Evolutionary conservation across 164 flowering plant species (phyloP).

Genomic region (Akebia trifoliata): DNA sequence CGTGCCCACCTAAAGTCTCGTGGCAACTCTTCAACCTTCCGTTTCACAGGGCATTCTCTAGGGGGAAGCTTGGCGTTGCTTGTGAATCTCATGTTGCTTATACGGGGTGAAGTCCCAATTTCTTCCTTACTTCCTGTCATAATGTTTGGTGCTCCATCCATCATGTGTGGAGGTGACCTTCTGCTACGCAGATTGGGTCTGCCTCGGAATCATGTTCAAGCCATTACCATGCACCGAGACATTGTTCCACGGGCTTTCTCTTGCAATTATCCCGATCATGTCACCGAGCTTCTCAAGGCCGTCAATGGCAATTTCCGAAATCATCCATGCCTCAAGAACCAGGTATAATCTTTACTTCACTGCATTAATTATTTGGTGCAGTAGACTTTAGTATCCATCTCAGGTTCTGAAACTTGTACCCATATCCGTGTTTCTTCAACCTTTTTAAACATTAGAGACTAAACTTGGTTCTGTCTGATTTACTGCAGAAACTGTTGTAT

Average conservation of each 20-base stretch:
- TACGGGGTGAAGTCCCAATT: slow-evolving; percentile 73
- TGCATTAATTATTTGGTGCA: background rate
- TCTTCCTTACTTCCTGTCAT: slow-evolving; percentile 87
- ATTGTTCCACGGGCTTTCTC: slow-evolving; percentile 98
- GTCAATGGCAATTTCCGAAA: slow-evolving; percentile 76
- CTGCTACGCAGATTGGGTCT: slow-evolving; percentile 70
- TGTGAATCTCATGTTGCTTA: slow-evolving; percentile 78
- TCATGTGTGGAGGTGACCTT: slow-evolving; percentile 90
- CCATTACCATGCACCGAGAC: slow-evolving; percentile 86
- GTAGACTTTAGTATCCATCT: background rate
- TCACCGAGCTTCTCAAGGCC: slow-evolving; percentile 80
- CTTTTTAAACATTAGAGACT: no score
- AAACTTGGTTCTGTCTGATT: slow-evolving; percentile 3
- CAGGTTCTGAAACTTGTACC: background rate
- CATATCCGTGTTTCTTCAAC: background rate
- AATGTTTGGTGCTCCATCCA: slow-evolving; percentile 83
- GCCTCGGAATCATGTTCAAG: slow-evolving; percentile 70
- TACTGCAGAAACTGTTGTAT: slow-evolving; percentile 66
- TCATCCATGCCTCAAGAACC: slow-evolving; percentile 78
- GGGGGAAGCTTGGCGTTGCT: slow-evolving; percentile 92
- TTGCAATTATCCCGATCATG: slow-evolving; percentile 77
- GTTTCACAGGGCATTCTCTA: slow-evolving; percentile 97
- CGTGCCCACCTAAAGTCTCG: slow-evolving; percentile 53
- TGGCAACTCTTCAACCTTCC: slow-evolving; percentile 65
- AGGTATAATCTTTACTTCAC: slow-evolving; percentile 37